These are phyloP conservation scores for Peribolospora kevripleyi DNA, from an alignment of 768 basidiomycete species.

Conservation along the genomic window DNA sequence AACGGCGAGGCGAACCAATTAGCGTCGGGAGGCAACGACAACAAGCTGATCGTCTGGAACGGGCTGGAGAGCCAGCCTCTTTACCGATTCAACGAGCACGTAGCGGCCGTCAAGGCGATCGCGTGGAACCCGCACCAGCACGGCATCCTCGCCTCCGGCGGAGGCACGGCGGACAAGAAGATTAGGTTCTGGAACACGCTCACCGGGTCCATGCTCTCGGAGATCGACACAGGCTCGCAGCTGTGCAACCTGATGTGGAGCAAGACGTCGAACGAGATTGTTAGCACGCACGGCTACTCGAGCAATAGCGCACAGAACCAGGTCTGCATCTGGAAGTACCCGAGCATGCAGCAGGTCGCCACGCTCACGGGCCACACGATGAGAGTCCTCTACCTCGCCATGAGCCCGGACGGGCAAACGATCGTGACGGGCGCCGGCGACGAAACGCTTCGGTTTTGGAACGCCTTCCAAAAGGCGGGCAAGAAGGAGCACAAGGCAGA, in stretches of 20 bases:
- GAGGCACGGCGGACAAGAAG: slow-evolving; percentile 96
- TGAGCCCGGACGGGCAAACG: slow-evolving; percentile 90
- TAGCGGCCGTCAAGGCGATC: slow-evolving; percentile 88
- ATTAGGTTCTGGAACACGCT: slow-evolving; percentile 91
- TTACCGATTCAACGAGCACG: slow-evolving; percentile 90
- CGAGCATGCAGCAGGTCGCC: slow-evolving; percentile 76
- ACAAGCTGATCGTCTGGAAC: slow-evolving; percentile 97
- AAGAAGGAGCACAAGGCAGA: slow-evolving; percentile 12
- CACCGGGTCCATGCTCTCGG: slow-evolving; percentile 51
- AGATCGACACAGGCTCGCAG: slow-evolving; percentile 88
- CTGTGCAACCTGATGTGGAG: slow-evolving; percentile 95
- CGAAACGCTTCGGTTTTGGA: slow-evolving; percentile 93
- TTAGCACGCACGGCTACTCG: slow-evolving; percentile 93
- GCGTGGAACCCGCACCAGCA: slow-evolving; percentile 93
- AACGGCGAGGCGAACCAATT: slow-evolving; percentile 37
- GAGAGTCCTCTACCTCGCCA: slow-evolving; percentile 86
- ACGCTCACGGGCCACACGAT: slow-evolving; percentile 83
- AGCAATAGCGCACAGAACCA: slow-evolving; percentile 85
- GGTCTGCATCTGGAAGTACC: slow-evolving; percentile 46
- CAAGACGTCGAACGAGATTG: slow-evolving; percentile 79
- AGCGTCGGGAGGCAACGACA: slow-evolving; percentile 92
- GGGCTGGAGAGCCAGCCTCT: slow-evolving; percentile 41
- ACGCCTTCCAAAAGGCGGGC: slow-evolving; percentile 44
- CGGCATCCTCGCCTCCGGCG: slow-evolving; percentile 76
- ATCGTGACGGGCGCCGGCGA: slow-evolving; percentile 97